A percentile compares a stretch with the other conserved stretches of the same genome.
These are phyloP conservation scores for Trichosanthes truncata DNA, from an alignment of 306 rosid genomes.

Conservation along the genomic window DNA sequence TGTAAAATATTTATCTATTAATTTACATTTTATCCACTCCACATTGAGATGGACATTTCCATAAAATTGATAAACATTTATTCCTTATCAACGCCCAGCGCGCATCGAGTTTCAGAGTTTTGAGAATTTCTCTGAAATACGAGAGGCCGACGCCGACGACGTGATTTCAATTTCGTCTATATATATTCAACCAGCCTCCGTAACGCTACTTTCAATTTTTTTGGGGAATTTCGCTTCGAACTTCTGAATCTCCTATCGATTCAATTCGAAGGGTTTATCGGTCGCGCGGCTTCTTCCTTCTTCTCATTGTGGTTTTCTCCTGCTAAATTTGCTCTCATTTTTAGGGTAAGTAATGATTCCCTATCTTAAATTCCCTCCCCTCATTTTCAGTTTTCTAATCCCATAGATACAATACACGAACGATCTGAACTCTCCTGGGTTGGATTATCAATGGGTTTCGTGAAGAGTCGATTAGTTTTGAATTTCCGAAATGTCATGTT, in stretches of 20 bases:
- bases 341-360: background rate
- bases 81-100: too few species aligned
- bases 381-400: background rate
- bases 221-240: background rate
- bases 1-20: too few species aligned
- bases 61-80: too few species aligned
- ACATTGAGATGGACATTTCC: too few species aligned
- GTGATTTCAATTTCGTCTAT: background rate
- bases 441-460: background rate
- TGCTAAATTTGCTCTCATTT: background rate
- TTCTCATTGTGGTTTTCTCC: background rate
- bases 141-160: background rate
- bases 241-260: background rate
- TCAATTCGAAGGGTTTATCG: background rate
- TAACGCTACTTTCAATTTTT: background rate
- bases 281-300: background rate
- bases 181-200: too few species aligned
- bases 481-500: background rate
- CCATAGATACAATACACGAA: background rate
- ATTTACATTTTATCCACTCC: too few species aligned
- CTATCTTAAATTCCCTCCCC: background rate
- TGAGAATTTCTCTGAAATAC: background rate
- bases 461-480: background rate
- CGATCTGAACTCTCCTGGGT: background rate
- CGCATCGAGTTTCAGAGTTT: too few species aligned